These are phyloP conservation scores for Talaromyces atroroseus DNA, from an alignment of 2,329 filamentous ascomycete genomes.

Conservation along the genomic window DNA sequence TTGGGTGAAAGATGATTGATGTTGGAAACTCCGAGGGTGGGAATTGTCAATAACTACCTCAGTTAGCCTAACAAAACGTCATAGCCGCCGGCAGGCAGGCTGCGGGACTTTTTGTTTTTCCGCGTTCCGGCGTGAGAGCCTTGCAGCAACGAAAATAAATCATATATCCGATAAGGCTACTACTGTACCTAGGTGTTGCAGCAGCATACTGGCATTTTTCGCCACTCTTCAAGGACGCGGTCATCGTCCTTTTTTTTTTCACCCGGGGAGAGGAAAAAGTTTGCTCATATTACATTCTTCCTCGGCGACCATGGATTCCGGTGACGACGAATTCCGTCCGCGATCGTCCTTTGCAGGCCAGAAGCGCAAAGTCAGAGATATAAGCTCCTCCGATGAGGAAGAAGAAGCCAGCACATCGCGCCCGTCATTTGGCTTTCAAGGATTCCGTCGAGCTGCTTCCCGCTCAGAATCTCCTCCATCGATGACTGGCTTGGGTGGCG, in stretches of 20 bases:
- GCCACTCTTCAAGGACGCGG: background rate
- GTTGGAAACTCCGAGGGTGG: background rate
- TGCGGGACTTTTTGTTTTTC: constrained; percentile 8
- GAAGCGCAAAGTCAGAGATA: constrained; percentile 38
- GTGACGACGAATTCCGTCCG: constrained; percentile 29
- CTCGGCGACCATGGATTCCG: constrained; percentile 8
- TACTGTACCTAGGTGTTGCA: background rate
- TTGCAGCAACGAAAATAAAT: background rate
- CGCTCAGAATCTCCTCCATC: constrained; percentile 34
- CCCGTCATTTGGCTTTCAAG: constrained; percentile 34
- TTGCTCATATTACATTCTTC: background rate
- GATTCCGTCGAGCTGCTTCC: constrained; percentile 32
- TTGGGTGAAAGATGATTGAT: background rate
- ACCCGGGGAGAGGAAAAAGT: background rate
- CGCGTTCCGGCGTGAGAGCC: background rate
- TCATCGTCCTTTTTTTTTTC: background rate
- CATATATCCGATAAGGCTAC: background rate
- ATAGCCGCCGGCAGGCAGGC: background rate
- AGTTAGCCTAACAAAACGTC: constrained; percentile 13
- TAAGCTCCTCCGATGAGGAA: constrained; percentile 37
- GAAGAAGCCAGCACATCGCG: constrained; percentile 21
- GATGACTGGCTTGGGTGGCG: constrained; percentile 21
- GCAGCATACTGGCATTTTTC: background rate
- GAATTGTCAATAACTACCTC: too few relatives aligned
- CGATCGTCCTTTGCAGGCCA: constrained; percentile 30